Percentiles rank a stretch among this genome's conserved stretches.
Evolutionary conservation across 345 rosid genomes (phyloP).

Genomic region (Gossypium thurberi): DNA sequence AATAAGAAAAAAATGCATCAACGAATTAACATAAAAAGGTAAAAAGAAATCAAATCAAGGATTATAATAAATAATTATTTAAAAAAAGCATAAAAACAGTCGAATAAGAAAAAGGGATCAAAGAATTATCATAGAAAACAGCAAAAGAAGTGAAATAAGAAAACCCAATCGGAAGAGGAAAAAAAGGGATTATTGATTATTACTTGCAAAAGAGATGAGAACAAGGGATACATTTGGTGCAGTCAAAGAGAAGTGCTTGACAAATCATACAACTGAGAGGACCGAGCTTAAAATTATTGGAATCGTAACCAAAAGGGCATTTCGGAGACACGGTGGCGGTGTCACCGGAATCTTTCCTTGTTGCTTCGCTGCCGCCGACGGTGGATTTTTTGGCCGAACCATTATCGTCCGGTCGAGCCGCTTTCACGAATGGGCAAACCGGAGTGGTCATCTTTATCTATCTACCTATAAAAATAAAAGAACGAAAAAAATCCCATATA

Average conservation of each 20-base stretch:
- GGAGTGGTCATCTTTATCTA: slow-evolving; percentile 46
- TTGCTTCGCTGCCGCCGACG: slow-evolving; percentile 24
- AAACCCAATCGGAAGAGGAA: background rate
- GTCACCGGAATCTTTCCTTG: slow-evolving; percentile 31
- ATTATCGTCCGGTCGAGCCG: slow-evolving; percentile 59
- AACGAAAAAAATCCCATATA: background rate
- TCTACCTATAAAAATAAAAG: background rate
- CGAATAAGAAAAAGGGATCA: background rate
- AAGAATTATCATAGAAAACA: background rate
- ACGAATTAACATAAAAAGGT: no score
- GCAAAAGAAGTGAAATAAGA: background rate
- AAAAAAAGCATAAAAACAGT: background rate
- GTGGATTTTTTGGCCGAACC: slow-evolving; percentile 19
- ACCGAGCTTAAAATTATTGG: slow-evolving; percentile 87
- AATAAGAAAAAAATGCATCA: no score
- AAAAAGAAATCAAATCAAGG: no score
- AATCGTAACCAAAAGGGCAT: slow-evolving; percentile 93
- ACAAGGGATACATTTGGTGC: slow-evolving; percentile 82
- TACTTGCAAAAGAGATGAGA: slow-evolving; percentile 92
- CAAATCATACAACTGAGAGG: slow-evolving; percentile 93
- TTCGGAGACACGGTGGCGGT: slow-evolving; percentile 53
- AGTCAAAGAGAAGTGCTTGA: slow-evolving; percentile 76
- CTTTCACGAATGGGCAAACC: slow-evolving; percentile 74
- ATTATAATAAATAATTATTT: no score
- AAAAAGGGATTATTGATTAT: background rate